Conservation (phyloP, 352 stramenopile genomes). For the Plasmopara halstedii region DNA sequence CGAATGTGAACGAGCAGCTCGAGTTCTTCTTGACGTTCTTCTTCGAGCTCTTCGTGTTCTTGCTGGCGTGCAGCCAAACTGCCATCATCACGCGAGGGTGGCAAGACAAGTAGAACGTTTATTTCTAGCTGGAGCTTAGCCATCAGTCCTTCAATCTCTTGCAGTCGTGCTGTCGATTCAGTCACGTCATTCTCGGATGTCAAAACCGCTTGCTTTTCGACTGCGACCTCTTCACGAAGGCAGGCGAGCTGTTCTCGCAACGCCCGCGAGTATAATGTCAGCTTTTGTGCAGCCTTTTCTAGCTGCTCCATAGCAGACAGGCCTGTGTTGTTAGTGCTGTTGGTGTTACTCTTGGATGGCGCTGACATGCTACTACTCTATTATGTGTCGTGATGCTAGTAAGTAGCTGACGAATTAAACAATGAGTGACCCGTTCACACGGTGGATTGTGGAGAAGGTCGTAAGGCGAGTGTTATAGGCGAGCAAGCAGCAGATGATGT, state of each 20-base stretch:
- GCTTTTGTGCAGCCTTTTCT: conserved; percentile 38
- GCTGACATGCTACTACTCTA: conserved; percentile 17
- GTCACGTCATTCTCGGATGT: conserved; percentile 45
- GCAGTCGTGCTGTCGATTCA: conserved; percentile 39
- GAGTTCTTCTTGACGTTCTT: conserved; percentile 57
- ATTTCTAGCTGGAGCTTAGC: conserved; percentile 43
- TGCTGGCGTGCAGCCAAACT: conserved; percentile 25
- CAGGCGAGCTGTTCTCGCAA: conserved; percentile 33
- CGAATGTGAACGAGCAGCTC: conserved; percentile 47
- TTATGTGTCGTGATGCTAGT: not conserved
- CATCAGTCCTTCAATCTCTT: conserved; percentile 62
- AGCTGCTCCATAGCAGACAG: conserved; percentile 24
- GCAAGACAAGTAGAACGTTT: conserved; percentile 18
- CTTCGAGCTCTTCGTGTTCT: conserved; percentile 47
- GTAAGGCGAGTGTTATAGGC: conserved; percentile 2
- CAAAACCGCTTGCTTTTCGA: conserved; percentile 29
- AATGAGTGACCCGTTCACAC: conserved; percentile 5
- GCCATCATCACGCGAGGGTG: conserved; percentile 18
- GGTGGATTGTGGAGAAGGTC: conserved; percentile 1
- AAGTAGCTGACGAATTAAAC: conserved; percentile 8
- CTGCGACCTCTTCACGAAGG: conserved; percentile 27
- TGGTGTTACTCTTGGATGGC: conserved; percentile 18
- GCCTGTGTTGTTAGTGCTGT: conserved; percentile 7
- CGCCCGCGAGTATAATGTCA: conserved; percentile 37
- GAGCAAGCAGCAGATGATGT: conserved; percentile 18